Conservation (phyloP, 2,329 filamentous ascomycete species). For the Neonectria ditissima region DNA sequence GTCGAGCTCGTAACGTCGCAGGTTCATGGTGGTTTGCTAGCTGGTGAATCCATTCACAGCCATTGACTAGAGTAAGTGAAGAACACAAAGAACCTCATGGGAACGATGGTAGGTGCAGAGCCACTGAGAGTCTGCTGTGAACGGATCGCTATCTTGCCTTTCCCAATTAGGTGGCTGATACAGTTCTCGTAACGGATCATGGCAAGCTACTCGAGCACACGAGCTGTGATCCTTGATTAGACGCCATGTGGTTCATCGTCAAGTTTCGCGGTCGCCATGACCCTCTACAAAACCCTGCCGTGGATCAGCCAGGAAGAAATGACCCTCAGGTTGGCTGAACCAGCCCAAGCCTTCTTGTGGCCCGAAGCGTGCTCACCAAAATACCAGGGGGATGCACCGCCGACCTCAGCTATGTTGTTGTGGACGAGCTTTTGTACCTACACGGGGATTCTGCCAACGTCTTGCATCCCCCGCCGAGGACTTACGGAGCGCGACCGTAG, state of each 20-base stretch:
- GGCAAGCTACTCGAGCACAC: conserved; percentile 11
- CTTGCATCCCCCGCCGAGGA: neutral
- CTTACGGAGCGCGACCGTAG: neutral
- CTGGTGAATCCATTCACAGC: neutral
- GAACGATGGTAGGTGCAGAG: neutral
- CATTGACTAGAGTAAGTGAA: conserved; percentile 7
- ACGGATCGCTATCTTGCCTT: neutral
- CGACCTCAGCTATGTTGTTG: neutral
- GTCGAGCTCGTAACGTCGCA: conserved; percentile 1
- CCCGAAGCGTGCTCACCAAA: neutral
- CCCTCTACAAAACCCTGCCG: neutral
- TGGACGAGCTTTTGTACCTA: too few relatives aligned
- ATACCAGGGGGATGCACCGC: neutral
- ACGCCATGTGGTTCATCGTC: conserved; percentile 24
- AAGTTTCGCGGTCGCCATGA: conserved; percentile 11
- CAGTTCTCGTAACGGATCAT: neutral
- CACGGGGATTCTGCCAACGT: neutral
- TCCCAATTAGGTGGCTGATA: neutral
- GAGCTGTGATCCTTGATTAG: neutral
- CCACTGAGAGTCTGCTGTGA: neutral
- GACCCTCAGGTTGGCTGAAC: too few relatives aligned
- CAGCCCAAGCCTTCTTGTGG: too few relatives aligned
- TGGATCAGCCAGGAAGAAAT: neutral
- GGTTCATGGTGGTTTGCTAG: neutral
- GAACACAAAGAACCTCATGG: neutral